phyloP scores from a whole-genome alignment of 2,329 filamentous ascomycete species.

The Daldinia sp. region DNA sequence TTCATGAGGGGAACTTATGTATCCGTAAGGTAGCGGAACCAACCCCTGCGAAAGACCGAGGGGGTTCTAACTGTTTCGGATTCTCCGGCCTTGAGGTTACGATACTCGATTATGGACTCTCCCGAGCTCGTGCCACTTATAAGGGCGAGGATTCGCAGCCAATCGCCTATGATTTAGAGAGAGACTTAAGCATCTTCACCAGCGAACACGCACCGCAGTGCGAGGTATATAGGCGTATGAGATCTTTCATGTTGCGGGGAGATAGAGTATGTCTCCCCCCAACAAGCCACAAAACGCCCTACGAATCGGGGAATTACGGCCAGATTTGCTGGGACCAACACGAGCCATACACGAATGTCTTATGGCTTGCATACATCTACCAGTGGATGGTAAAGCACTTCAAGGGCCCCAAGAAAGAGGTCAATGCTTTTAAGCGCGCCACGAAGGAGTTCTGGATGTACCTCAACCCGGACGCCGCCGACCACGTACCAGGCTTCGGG shows the following conservation, averaged over 20 bases:
- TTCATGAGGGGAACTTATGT: conserved; percentile 72
- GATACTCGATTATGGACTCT: conserved; percentile 71
- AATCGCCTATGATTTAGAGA: conserved; percentile 67
- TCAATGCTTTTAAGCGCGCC: conserved; percentile 55
- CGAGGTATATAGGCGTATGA: conserved; percentile 69
- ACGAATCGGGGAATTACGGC: conserved; percentile 56
- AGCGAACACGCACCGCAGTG: conserved; percentile 68
- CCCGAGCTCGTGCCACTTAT: conserved; percentile 59
- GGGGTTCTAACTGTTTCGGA: conserved; percentile 57
- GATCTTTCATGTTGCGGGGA: conserved; percentile 62
- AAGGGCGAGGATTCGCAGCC: conserved; percentile 47
- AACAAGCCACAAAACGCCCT: conserved; percentile 56
- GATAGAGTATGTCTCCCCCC: conserved; percentile 61
- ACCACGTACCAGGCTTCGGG: conserved; percentile 59
- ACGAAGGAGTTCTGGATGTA: conserved; percentile 64
- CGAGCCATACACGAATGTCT: conserved; percentile 69
- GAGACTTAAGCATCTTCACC: conserved; percentile 66
- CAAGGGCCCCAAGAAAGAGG: conserved; percentile 55
- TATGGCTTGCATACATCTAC: conserved; percentile 71
- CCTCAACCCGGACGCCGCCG: conserved; percentile 60
- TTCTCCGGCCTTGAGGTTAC: conserved; percentile 70
- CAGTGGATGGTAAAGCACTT: conserved; percentile 60
- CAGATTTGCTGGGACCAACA: conserved; percentile 63
- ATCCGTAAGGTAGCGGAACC: conserved; percentile 55
- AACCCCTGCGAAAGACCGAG: conserved; percentile 44